Conservation (phyloP, 1,284 basidiomycete species). For the Cystobasidium slooffiae region DNA sequence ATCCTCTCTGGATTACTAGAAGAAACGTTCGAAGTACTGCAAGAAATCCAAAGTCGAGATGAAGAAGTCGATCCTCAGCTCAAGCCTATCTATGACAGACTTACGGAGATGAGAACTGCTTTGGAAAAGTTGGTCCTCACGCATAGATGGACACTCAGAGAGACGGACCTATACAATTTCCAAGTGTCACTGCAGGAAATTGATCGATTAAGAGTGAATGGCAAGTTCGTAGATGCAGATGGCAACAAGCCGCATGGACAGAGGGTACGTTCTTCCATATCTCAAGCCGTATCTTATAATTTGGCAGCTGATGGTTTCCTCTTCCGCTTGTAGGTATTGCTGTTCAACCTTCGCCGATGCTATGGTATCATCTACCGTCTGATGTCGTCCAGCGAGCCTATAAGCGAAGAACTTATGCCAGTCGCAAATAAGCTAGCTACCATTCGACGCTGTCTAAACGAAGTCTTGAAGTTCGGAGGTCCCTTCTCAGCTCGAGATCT, state of each 20-base stretch:
- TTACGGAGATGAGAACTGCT: constrained; percentile 81
- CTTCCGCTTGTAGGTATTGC: constrained; percentile 68
- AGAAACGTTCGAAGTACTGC: constrained; percentile 93
- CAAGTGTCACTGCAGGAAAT: constrained; percentile 93
- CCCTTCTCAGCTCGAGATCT: constrained; percentile 93
- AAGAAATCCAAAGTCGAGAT: constrained; percentile 93
- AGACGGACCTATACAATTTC: constrained; percentile 74
- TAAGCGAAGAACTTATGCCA: constrained; percentile 62
- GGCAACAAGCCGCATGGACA: constrained; percentile 88
- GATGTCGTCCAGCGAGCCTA: constrained; percentile 95
- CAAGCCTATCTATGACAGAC: constrained; percentile 92
- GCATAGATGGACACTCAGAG: constrained; percentile 94
- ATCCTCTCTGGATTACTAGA: constrained; percentile 78
- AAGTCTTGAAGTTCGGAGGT: constrained; percentile 95
- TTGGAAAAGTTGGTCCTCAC: constrained; percentile 89
- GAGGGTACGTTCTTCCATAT: constrained; percentile 66
- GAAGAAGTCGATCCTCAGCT: constrained; percentile 85
- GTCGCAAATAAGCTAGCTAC: constrained; percentile 56
- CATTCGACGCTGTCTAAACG: constrained; percentile 67
- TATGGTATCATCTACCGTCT: constrained; percentile 94
- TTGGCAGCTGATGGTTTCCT: constrained; percentile 56
- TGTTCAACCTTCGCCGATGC: constrained; percentile 91
- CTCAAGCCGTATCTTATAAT: constrained; percentile 19
- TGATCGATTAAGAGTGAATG: constrained; percentile 93
- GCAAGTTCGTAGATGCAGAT: constrained; percentile 93